phyloP scores from a whole-genome alignment of 2,329 filamentous ascomycete species.

The Ilyonectria mors-panacis region DNA sequence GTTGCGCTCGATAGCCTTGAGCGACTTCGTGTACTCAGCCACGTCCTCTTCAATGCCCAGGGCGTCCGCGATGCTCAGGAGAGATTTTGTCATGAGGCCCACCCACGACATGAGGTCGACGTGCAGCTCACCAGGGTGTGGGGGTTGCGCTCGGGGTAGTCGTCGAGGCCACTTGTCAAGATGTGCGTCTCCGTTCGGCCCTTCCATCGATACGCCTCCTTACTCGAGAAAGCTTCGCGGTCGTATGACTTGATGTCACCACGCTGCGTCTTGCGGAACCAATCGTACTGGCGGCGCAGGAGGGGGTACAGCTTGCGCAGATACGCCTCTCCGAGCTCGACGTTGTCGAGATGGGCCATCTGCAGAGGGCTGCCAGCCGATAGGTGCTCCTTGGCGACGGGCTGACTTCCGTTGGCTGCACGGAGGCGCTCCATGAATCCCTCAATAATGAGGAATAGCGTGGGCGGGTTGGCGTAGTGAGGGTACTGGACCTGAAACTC shows the following conservation, averaged over 20 bases:
- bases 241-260: conserved; percentile 95
- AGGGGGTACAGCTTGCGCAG: conserved; percentile 86
- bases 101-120: conserved; percentile 97
- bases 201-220: conserved; percentile 95
- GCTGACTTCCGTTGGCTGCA: conserved; percentile 64
- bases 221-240: conserved; percentile 87
- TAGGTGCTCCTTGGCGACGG: conserved; percentile 60
- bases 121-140: conserved; percentile 95
- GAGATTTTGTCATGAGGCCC: conserved; percentile 93
- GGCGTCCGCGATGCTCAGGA: conserved; percentile 82
- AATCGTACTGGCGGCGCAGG: conserved; percentile 90
- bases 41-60: conserved; percentile 85
- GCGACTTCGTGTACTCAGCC: conserved; percentile 78
- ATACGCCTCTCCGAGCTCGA: conserved; percentile 78
- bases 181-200: conserved; percentile 90
- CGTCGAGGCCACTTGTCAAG: conserved; percentile 93
- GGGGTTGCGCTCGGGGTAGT: conserved; percentile 94
- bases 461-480: conserved; percentile 97
- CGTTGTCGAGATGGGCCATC: conserved; percentile 77
- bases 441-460: conserved; percentile 90
- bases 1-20: conserved; percentile 85
- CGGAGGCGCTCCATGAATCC: conserved; percentile 85
- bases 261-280: conserved; percentile 93
- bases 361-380: conserved; percentile 64
- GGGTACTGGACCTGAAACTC: conserved; percentile 98